Evolutionary conservation across 2,329 filamentous ascomycete genomes (phyloP), one percentile per base, ranked within the genome.

Genomic region (Aureobasidium leucospermi): DNA sequence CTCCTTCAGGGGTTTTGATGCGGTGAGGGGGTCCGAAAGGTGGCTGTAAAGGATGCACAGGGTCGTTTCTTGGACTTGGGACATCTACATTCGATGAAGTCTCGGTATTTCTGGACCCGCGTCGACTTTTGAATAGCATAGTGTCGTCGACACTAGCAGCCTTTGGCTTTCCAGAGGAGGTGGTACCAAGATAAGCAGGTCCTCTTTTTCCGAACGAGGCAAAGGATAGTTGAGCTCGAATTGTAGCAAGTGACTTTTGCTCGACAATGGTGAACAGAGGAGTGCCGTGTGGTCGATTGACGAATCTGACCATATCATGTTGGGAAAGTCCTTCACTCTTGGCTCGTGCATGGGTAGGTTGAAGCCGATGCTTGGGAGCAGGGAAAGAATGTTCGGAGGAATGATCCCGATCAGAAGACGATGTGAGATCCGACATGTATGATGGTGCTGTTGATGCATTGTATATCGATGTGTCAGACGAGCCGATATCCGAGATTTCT

Each of bases 191-290:
- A 16, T 13, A 28, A 56, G 41, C 13, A 19, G 41, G 31, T 34
- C 41, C 36, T 34, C 13, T 32, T 15, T 43, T 23, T 48, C 61
- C 67, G 36, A 63, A 66, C 2, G 68, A 66, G 32, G 52, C 55
- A 8, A 63, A 62, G 5, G 72, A 73, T 10, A 64, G 64, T 43
- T 67, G 62, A 8, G 74, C 73, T 46, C 69, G 68, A 28, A 78
- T 67, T 9, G 74, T 76, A 11, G 72, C 72, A 46, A 70, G 67
- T 13, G 75, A 78, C 61, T 66, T 68, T 53, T 73, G 73, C 65
- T 78, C 76, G 41, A 73, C 65, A 60, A 78, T 78, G 13, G 74
- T 75, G 31, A 71, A 72, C n/a, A 78, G 71, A 11, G 72, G 72
- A 38, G 67, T 71, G 57, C 71, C 72, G 63, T 71, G 69, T 38